Percentiles rank a stretch among this genome's conserved stretches.
These are phyloP conservation scores for Halteria grandinella DNA, from an alignment of 73 alveolate species.

Conservation along the genomic window DNA sequence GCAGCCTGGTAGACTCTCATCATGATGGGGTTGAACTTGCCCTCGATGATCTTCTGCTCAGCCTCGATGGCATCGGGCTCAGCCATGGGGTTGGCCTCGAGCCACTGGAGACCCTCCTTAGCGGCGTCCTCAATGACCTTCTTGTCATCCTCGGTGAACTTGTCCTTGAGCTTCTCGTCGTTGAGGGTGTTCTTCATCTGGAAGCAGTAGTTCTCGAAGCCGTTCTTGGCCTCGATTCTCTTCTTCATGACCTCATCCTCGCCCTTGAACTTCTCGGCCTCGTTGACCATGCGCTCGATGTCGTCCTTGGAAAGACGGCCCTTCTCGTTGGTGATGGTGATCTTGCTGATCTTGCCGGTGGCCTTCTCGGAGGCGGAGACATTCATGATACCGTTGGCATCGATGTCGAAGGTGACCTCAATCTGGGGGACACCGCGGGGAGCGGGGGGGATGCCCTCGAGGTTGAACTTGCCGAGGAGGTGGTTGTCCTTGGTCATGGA, in stretches of 20 bases:
- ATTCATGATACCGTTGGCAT: constrained; percentile 89
- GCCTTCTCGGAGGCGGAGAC: constrained; percentile 84
- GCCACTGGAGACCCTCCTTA: constrained; percentile 77
- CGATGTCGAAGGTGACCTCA: constrained; percentile 91
- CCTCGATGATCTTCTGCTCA: constrained; percentile 19
- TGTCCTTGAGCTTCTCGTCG: constrained; percentile 61
- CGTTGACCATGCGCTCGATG: constrained; percentile 83
- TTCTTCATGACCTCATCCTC: constrained; percentile 80
- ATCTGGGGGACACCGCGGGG: constrained; percentile 97
- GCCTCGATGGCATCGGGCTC: constrained; percentile 50
- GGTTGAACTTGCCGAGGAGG: constrained; percentile 70
- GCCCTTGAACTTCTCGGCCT: constrained; percentile 85
- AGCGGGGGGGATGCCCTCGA: constrained; percentile 94
- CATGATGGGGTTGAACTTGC: constrained; percentile 86
- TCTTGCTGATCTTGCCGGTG: constrained; percentile 71
- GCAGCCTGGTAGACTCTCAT: constrained; percentile 80
- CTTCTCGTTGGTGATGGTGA: constrained; percentile 76
- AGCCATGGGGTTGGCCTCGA: constrained; percentile 67
- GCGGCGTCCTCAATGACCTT: constrained; percentile 64
- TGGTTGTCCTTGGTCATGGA: constrained; percentile 69
- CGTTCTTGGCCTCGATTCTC: constrained; percentile 85
- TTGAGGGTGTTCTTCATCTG: constrained; percentile 67
- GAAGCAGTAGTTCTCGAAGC: constrained; percentile 70
- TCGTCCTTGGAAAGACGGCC: constrained; percentile 90
- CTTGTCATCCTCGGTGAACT: constrained; percentile 65